Evolutionary conservation across 2,329 filamentous ascomycete genomes (phyloP).

Genomic region (Hypoxylon sp.): DNA sequence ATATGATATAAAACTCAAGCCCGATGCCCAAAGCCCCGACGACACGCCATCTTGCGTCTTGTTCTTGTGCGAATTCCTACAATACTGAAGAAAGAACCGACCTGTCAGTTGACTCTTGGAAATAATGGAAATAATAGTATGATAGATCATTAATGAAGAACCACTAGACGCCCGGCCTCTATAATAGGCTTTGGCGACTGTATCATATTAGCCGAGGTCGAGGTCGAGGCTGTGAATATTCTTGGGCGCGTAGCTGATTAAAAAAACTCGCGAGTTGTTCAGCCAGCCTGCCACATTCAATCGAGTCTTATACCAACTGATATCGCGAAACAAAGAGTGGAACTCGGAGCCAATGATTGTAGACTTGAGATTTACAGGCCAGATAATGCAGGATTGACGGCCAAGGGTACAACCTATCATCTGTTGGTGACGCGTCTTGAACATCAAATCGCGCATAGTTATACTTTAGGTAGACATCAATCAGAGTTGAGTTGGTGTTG

Average conservation of each 20-base stretch:
- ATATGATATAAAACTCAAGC: slow-evolving; percentile 3
- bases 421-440: not conserved
- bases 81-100: not conserved
- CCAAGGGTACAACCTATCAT: not conserved
- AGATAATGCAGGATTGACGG: not conserved
- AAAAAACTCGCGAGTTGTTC: not conserved
- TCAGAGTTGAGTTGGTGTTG: not conserved
- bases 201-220: not conserved
- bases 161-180: not conserved
- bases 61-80: not conserved
- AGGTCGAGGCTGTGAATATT: slow-evolving; percentile 23
- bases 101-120: not conserved
- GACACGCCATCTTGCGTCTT: not conserved
- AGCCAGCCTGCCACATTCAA: slow-evolving; percentile 2
- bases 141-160: slow-evolving; percentile 4
- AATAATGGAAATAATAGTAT: not conserved
- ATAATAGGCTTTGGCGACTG: not conserved
- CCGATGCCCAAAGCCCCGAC: slow-evolving; percentile 3
- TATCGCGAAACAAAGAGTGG: slow-evolving; percentile 14
- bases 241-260: slow-evolving; percentile 23
- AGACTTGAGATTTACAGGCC: not conserved
- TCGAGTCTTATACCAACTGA: slow-evolving; percentile 3
- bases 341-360: slow-evolving; percentile 15
- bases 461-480: not conserved
- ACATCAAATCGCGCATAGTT: slow-evolving; percentile 3